Evolutionary conservation across 108 stramenopile genomes (phyloP), one percentile per base, ranked within the genome.

Genomic region (Nitzschia sp.): DNA sequence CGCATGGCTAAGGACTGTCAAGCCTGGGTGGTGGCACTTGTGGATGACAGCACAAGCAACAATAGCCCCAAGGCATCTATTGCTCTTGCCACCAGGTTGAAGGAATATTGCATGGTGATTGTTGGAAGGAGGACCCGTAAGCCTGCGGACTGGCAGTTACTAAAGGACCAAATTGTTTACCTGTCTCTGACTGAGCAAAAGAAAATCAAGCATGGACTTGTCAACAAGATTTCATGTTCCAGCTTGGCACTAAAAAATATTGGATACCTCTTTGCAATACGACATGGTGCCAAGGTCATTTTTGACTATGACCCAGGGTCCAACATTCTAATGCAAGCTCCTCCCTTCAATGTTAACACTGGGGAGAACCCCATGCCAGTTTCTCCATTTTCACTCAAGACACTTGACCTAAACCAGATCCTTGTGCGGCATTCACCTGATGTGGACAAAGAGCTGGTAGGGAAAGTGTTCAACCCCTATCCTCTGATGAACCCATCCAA

Each of bases 241-340:
- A 79, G 77, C 54, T 83, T 81, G 30, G 76, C 72, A 18, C 71
- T 84, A 6, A 88, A 88, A 62, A 88, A 88, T 54, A 27, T 88
- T 45, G 84, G 87, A 4, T 85, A 79, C 53, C 28, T 88, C 26
- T 84, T 71, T 63, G 87, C 84, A 11, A 66, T 84, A 45, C 42
- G 45, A 11, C 62, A 79, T 33, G 85, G 85, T 0, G 85, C 85
- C 6, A 33, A 69, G 27, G 33, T 73, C 29, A 81, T 88, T 13
- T 88, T 69, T 48, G 86, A 88, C 55, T 82, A 82, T 26, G 86
- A 88, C 34, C 84, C 13, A 42, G 6, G 9, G 84, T 78, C 80
- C 77, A 85, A 85, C 47, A 54, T 84, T 2, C 28, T 47, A 15
- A 4, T 30, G 21, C 24, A 70, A 33, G 58, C 30, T 42, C 9